Conservation (phyloP, 805 yeast species). For the Kuraishia cidri region DNA sequence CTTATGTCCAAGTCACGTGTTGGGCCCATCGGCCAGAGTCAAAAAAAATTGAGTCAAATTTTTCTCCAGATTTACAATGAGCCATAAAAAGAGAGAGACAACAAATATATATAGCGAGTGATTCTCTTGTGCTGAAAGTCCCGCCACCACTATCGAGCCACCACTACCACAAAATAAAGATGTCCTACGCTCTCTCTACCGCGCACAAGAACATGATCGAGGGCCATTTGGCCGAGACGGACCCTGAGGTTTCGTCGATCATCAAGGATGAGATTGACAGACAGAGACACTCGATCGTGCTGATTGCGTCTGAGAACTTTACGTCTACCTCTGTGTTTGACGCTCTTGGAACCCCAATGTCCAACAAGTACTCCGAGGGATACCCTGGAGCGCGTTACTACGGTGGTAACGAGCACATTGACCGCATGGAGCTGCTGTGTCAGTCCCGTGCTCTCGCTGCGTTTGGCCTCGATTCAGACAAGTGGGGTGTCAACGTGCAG, state of each 20-base stretch:
- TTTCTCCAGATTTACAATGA: no score
- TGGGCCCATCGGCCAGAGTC: no score
- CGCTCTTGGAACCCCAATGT: constrained; percentile 95
- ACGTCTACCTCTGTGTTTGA: constrained; percentile 95
- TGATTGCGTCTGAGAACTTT: constrained; percentile 96
- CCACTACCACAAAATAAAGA: no score
- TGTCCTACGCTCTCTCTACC: constrained; percentile 49
- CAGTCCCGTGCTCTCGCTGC: constrained; percentile 93
- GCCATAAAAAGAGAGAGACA: no score
- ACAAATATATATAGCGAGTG: no score
- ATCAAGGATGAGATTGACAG: constrained; percentile 77
- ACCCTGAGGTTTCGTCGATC: constrained; percentile 72
- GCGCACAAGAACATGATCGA: constrained; percentile 60
- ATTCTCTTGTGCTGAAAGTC: no score
- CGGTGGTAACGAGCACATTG: constrained; percentile 97
- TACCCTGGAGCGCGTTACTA: constrained; percentile 99
- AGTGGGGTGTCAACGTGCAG: constrained; percentile 99
- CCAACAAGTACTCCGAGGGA: constrained; percentile 97
- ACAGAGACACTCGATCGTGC: constrained; percentile 87
- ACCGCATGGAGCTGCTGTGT: constrained; percentile 86
- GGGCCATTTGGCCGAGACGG: constrained; percentile 52
- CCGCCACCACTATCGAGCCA: no score
- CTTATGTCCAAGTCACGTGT: no score
- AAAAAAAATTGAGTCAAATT: no score
- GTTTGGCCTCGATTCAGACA: constrained; percentile 65